Evolutionary conservation across 352 stramenopile genomes (phyloP), one percentile per base, ranked within the genome.

Genomic region (Chrysophaeum taylorii): DNA sequence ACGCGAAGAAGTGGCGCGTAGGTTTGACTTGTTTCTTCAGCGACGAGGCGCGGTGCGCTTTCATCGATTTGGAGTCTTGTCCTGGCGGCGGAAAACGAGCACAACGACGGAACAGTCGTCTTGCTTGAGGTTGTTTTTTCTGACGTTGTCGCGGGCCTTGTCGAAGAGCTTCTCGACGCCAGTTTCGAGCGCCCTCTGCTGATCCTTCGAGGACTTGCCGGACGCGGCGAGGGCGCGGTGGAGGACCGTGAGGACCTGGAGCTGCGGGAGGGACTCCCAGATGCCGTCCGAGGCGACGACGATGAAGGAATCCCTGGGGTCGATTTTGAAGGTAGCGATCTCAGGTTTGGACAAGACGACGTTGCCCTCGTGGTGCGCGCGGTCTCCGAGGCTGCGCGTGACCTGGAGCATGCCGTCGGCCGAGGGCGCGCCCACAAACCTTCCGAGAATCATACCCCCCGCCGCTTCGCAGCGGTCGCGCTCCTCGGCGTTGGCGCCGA

Each of bases 221-320:
- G 21, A 60, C 5, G 18, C 25, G 18, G 5, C 18, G 18, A 60
- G 48, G 18, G 48, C 48, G 5, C 5, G 18, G 5, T 15, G 18
- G 48, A 60, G 7, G 18, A 25, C 48, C 18, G 18, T 23, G 5
- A 25, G 18, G 48, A 25, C 5, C 5, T 25, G 48, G 42, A 23
- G 23, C 18, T 63, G 27, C 27, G 36, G 27, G 27, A 36, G 5
- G 9, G 14, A 2, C 5, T 36, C 2, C 57, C 57, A 66, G 16
- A 66, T 15, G 57, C 57, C 57, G 57, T 66, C 57, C 31, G 57
- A 45, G 14, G 57, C 57, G 14, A 66, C 16, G 35, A 66, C n/a
- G 12, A 45, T 0, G 35, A 66, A 66, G 12, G 1, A 18, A 7
- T 27, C 33, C 33, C 12, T 36, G 33, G 41, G 33, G n/a, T 4